These are phyloP conservation scores for Pilaira anomala DNA, from an alignment of 192 early-diverging fungal genomes.

Conservation along the genomic window DNA sequence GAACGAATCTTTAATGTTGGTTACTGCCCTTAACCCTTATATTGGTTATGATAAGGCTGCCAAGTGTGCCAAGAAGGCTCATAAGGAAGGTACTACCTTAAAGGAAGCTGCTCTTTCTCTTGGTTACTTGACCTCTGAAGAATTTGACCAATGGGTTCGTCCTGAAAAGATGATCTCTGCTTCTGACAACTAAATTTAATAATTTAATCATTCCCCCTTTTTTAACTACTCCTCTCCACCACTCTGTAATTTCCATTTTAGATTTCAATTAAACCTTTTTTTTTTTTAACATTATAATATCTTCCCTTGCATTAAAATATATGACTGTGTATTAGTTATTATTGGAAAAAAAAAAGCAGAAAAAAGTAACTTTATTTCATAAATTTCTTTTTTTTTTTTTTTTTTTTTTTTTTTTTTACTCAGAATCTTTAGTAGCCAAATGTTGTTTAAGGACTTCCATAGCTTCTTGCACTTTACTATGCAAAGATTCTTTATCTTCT, in stretches of 20 bases:
- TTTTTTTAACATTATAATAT: slow-evolving; percentile 4
- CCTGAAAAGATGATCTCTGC: slow-evolving; percentile 80
- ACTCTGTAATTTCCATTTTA: background rate
- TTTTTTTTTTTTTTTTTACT: background rate
- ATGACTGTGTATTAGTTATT: no score
- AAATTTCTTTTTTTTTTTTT: background rate
- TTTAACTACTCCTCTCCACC: background rate
- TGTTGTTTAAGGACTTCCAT: slow-evolving; percentile 79
- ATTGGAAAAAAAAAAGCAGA: no score
- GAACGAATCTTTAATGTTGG: slow-evolving; percentile 92
- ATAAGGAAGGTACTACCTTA: slow-evolving; percentile 61
- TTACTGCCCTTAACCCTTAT: slow-evolving; percentile 97
- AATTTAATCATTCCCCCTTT: background rate
- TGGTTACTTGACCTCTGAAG: slow-evolving; percentile 79
- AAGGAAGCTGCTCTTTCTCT: slow-evolving; percentile 92
- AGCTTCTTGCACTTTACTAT: slow-evolving; percentile 83
- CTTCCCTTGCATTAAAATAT: background rate
- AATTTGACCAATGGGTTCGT: slow-evolving; percentile 95
- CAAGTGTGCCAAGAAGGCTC: slow-evolving; percentile 75
- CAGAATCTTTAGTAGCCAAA: background rate
- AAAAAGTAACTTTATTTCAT: no score
- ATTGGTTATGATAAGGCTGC: slow-evolving; percentile 93
- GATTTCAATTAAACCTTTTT: background rate
- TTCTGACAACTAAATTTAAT: background rate
- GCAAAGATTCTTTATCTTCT: slow-evolving; percentile 77